Base-by-base conservation (phyloP, 176 grass and related monocot genomes). In the Bothriochloa decipiens region DNA sequence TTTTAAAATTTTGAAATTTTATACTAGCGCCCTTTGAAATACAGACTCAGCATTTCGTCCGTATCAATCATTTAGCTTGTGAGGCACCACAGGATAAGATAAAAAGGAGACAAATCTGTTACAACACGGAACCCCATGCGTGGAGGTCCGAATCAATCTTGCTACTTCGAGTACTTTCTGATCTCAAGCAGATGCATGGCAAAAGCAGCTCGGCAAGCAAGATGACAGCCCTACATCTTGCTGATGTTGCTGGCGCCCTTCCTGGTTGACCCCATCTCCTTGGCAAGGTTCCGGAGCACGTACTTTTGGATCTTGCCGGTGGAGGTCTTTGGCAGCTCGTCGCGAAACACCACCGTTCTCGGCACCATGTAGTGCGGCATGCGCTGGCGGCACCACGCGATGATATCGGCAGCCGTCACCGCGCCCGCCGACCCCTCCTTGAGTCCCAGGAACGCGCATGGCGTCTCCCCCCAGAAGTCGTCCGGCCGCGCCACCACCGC, bases 391-490 rank as follows among this genome's bases (percentile, higher is more conserved):
- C 53, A 57, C 53, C 53, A 57, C 20, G 53, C 53, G 8, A n/a
- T 57, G 53, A 57, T 7, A 16, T 57, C 53, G 7, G 53, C 53
- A 0, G 53, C 53, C 4, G 53, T 57, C 53, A 57, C 53, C 53
- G 18, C 0, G 20, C 53, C 53, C 53, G 53, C 53, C 53, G 53
- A 18, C 1, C 15, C 7, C 20, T 57, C 53, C 53, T 57, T 57
- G 53, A 57, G 7, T 0, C 53, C 15, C 15, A 90, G 74, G 53
- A 93, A 93, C 33, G 88, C 91, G 78, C 91, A 90, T 3, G 91
- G 91, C 20, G 86, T 94, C 82, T 91, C 89, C 64, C 89, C 92
- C 88, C 92, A 91, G 70, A 82, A 84, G 8, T 91, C 78, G 61
- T 94, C 89, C 1, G 92, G 86, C 36, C 86, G 78, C 25, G 75